These are phyloP conservation scores for Rhododendron molle DNA, from an alignment of 148 eudicot genomes.

Conservation along the genomic window DNA sequence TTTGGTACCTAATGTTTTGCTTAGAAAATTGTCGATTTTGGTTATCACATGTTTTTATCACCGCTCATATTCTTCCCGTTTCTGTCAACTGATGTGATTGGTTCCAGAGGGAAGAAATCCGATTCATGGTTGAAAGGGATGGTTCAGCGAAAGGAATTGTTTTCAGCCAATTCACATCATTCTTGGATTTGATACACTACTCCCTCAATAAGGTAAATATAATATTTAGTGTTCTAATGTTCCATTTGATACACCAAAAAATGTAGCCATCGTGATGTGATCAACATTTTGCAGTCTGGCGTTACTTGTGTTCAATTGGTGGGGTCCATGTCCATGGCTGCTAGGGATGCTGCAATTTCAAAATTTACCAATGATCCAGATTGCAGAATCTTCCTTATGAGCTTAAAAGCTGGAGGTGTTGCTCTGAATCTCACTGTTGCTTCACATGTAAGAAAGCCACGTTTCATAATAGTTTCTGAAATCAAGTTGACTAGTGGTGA, in stretches of 20 bases:
- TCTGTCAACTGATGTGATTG: slow-evolving; percentile 18
- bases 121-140: slow-evolving; percentile 89
- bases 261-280: slow-evolving; percentile 2
- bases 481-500: not conserved
- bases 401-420: slow-evolving; percentile 98
- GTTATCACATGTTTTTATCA: not conserved
- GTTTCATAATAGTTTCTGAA: not conserved
- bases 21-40: not conserved
- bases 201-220: slow-evolving; percentile 65
- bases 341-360: slow-evolving; percentile 82
- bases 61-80: not conserved
- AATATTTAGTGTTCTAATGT: not conserved
- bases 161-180: slow-evolving; percentile 94
- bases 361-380: slow-evolving; percentile 71
- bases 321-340: slow-evolving; percentile 78
- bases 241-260: slow-evolving; percentile 6
- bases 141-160: slow-evolving; percentile 97
- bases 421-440: slow-evolving; percentile 98
- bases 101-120: slow-evolving; percentile 79
- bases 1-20: not conserved
- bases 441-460: slow-evolving; percentile 63
- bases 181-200: slow-evolving; percentile 83
- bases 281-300: slow-evolving; percentile 60
- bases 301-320: slow-evolving; percentile 73
- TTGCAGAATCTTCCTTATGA: slow-evolving; percentile 83